Evolutionary conservation across 2,329 filamentous ascomycete species (phyloP).

Genomic region (Raffaelea deltoideospora): DNA sequence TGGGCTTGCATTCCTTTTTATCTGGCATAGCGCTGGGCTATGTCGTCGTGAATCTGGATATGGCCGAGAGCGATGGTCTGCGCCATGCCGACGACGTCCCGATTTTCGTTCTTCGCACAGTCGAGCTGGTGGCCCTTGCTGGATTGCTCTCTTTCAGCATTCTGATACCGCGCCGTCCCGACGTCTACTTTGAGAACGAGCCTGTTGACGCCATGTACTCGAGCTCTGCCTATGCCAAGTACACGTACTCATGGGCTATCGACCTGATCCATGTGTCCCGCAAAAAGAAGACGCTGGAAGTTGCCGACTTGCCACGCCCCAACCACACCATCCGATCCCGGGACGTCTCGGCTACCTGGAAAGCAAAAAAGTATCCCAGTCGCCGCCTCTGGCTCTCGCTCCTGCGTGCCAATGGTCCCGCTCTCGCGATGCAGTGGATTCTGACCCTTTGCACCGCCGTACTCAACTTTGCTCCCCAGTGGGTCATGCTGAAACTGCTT

Average conservation of each 20-base stretch:
- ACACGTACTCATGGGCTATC: constrained; percentile 51
- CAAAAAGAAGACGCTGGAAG: constrained; percentile 43
- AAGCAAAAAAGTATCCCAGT: constrained; percentile 23
- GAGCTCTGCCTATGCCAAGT: constrained; percentile 41
- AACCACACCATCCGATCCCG: constrained; percentile 37
- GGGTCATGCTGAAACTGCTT: constrained; percentile 51
- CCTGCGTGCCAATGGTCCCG: constrained; percentile 37
- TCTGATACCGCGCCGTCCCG: constrained; percentile 49
- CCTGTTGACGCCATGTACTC: constrained; percentile 50
- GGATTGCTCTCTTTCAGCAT: constrained; percentile 32
- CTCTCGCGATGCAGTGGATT: constrained; percentile 42
- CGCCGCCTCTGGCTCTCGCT: constrained; percentile 45
- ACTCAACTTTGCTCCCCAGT: constrained; percentile 55
- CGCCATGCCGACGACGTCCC: too few species aligned
- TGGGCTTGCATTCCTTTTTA: constrained; percentile 35
- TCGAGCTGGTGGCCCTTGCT: constrained; percentile 29
- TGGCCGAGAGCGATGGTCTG: too few species aligned
- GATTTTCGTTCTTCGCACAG: too few species aligned
- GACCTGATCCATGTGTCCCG: constrained; percentile 37
- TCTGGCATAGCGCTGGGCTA: constrained; percentile 29
- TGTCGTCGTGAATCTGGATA: constrained; percentile 29
- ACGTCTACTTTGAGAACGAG: constrained; percentile 43
- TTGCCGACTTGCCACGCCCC: constrained; percentile 46
- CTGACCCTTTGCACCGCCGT: constrained; percentile 38
- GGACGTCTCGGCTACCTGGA: constrained; percentile 36